Conservation (phyloP, 768 basidiomycete genomes). For the Coprinellus aureogranulatus region DNA sequence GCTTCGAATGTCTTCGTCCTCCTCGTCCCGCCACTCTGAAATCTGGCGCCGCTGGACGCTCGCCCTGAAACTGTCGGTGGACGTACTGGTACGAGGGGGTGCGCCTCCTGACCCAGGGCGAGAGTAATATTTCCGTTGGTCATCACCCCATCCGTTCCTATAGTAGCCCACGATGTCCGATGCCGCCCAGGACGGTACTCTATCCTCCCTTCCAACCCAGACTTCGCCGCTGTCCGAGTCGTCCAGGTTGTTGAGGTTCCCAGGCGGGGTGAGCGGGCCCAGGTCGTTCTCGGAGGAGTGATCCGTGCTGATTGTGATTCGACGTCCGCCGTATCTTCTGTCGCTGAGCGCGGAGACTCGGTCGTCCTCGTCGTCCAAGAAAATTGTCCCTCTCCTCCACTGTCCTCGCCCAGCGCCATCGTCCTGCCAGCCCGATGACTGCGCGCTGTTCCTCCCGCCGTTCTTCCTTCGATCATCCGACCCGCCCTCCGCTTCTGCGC, state of each 20-base stretch:
- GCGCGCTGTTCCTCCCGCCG: neutral
- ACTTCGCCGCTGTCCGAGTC: neutral
- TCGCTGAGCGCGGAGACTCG: neutral
- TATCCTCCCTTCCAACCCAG: neutral
- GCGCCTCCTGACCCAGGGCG: neutral
- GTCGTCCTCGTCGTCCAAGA: neutral
- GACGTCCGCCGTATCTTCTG: neutral
- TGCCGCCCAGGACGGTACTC: neutral
- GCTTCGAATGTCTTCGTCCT: neutral
- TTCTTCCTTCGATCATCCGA: neutral
- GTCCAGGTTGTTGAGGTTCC: neutral
- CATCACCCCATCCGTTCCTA: neutral
- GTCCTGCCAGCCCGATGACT: neutral
- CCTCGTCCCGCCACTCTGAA: neutral
- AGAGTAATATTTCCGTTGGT: neutral
- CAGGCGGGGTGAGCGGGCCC: neutral
- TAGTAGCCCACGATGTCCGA: neutral
- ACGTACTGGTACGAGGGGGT: too few relatives aligned
- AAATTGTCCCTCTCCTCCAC: neutral
- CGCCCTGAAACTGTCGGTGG: neutral
- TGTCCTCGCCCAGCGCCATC: neutral
- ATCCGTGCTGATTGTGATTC: neutral
- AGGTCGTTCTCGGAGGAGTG: neutral
- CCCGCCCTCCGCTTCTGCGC: neutral
- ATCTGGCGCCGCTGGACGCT: neutral